Percentiles rank a stretch among this genome's conserved stretches.
phyloP scores from a whole-genome alignment of 257 asterid species.

The Galeopsis tetrahit region DNA sequence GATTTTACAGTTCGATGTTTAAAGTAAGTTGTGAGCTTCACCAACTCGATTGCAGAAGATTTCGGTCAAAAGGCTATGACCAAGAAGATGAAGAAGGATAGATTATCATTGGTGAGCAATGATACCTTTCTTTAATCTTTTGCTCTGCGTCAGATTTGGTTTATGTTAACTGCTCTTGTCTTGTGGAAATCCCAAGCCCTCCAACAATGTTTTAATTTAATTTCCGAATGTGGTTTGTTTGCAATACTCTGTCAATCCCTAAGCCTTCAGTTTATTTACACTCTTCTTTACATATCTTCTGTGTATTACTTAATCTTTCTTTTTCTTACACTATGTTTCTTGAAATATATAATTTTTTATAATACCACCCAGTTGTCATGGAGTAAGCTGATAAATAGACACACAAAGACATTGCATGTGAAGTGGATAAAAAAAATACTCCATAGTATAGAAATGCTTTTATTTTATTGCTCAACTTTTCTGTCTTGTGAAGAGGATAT shows the following conservation, averaged over 20 bases:
- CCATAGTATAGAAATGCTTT: background rate
- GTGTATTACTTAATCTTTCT: background rate
- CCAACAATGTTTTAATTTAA: background rate
- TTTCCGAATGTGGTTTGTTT: background rate
- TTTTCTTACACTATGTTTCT: background rate
- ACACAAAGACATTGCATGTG: background rate
- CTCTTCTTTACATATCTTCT: background rate
- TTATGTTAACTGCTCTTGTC: background rate
- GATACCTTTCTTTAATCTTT: background rate
- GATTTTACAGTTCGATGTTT: constrained; percentile 17
- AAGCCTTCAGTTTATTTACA: background rate
- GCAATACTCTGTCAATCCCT: background rate
- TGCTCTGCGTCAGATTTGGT: constrained; percentile 1
- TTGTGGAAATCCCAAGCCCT: background rate
- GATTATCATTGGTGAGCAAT: constrained; percentile 9
- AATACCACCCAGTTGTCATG: background rate
- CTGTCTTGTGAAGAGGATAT: background rate
- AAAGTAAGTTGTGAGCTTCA: constrained; percentile 20
- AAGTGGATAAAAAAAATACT: background rate
- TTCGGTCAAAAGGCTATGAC: background rate
- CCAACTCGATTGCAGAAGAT: constrained; percentile 1
- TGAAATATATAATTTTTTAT: background rate
- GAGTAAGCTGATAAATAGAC: no score
- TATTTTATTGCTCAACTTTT: background rate
- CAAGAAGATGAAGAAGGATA: background rate